Evolutionary conservation across 768 basidiomycete species (phyloP).

Genomic region (Lepiota brunneoincarnata): DNA sequence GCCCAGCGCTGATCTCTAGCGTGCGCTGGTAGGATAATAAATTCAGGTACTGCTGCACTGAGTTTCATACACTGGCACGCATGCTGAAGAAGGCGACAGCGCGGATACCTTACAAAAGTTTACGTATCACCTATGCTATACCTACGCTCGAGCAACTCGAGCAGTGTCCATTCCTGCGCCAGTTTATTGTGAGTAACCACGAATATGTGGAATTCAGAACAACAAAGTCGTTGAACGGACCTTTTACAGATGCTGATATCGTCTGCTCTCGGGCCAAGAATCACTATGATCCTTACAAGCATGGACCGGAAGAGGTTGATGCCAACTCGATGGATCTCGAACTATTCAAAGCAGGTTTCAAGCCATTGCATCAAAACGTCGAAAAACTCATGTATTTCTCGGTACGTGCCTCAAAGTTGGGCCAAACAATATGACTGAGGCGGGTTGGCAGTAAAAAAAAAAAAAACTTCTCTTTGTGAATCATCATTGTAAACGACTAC

Average conservation of each 20-base stretch:
- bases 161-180: conserved; percentile 81
- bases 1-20: neutral
- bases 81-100: conserved; percentile 25
- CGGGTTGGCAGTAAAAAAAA: no score
- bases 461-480: no score
- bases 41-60: conserved; percentile 46
- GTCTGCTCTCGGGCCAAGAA: conserved; percentile 41
- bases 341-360: conserved; percentile 49
- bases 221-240: neutral
- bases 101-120: conserved; percentile 70
- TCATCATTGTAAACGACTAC: no score
- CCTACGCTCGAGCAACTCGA: conserved; percentile 72
- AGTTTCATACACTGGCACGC: neutral
- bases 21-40: conserved; percentile 40
- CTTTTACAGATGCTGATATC: conserved; percentile 63
- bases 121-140: conserved; percentile 69
- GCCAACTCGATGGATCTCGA: conserved; percentile 39
- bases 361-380: conserved; percentile 33
- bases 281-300: conserved; percentile 39
- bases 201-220: neutral
- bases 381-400: conserved; percentile 38
- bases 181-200: conserved; percentile 58
- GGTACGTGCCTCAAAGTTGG: conserved; percentile 20
- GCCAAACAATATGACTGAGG: no score
- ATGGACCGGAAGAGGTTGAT: conserved; percentile 39